phyloP scores from a whole-genome alignment of 805 yeast genomes.

The Yarrowia divulgata region DNA sequence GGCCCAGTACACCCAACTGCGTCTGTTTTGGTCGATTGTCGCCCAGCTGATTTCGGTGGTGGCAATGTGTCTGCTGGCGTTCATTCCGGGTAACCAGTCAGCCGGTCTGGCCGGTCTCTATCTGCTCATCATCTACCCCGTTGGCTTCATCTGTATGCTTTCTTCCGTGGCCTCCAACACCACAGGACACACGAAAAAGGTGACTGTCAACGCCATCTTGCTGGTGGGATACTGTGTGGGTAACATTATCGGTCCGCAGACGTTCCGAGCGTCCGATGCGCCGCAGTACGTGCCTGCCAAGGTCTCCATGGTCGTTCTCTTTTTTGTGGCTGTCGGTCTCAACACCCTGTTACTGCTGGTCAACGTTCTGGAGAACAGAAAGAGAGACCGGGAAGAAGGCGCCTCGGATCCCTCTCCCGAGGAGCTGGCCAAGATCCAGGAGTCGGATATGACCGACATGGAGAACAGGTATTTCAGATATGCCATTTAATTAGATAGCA shows the following conservation, averaged over 20 bases:
- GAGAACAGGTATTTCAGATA: constrained; percentile 15
- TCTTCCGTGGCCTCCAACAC: constrained; percentile 18
- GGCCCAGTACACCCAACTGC: constrained; percentile 24
- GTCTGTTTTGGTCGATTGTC: constrained; percentile 21
- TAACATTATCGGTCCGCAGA: constrained; percentile 23
- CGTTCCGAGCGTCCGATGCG: constrained; percentile 5
- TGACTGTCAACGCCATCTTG: constrained; percentile 20
- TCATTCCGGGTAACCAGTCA: not conserved
- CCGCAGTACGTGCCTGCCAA: constrained; percentile 20
- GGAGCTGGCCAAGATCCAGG: constrained; percentile 9
- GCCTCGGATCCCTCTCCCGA: not conserved
- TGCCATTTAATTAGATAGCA: not conserved
- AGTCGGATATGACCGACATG: constrained; percentile 12
- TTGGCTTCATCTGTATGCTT: constrained; percentile 15
- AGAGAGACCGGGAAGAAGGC: constrained; percentile 9
- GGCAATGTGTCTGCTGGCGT: constrained; percentile 14
- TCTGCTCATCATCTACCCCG: constrained; percentile 23
- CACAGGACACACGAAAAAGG: constrained; percentile 14
- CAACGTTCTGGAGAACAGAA: constrained; percentile 4
- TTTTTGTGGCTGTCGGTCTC: constrained; percentile 5
- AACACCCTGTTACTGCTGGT: constrained; percentile 6
- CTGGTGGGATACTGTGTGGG: constrained; percentile 10
- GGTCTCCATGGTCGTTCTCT: constrained; percentile 10
- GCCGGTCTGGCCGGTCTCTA: constrained; percentile 22
- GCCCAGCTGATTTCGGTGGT: constrained; percentile 19